A percentile compares a stretch with the other conserved stretches of the same genome.
These are phyloP conservation scores for Ophiostoma novo-ulmi DNA, from an alignment of 2,329 filamentous ascomycete genomes.

Conservation along the genomic window DNA sequence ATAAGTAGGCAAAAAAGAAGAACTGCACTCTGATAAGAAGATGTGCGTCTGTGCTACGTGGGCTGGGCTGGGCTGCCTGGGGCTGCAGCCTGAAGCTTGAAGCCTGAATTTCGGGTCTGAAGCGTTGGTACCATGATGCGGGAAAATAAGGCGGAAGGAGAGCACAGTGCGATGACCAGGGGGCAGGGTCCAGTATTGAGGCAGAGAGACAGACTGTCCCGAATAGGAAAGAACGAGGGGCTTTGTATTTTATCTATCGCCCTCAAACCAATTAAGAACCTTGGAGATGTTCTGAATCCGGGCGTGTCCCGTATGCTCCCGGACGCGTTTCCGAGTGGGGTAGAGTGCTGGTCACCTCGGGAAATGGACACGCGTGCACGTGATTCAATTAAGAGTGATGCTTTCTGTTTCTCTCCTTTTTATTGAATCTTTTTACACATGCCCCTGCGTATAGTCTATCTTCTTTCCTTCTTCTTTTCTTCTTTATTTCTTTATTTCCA, in stretches of 20 bases:
- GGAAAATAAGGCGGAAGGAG: not conserved
- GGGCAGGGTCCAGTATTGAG: not conserved
- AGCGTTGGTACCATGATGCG: not conserved
- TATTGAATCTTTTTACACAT: not conserved
- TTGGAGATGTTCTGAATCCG: slow-evolving; percentile 9
- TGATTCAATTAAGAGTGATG: not conserved
- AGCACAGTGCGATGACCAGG: not conserved
- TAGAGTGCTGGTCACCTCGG: not conserved
- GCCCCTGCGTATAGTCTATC: not conserved
- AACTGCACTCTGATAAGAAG: not conserved
- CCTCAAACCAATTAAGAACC: not conserved
- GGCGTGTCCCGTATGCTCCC: slow-evolving; percentile 10
- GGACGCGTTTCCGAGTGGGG: slow-evolving; percentile 14
- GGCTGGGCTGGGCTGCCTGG: not conserved
- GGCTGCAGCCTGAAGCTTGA: not conserved
- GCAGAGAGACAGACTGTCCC: not conserved
- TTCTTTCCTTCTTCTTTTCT: not conserved
- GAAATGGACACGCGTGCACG: not conserved
- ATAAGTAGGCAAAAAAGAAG: not conserved
- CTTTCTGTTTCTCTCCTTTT: not conserved
- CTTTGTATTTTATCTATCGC: not conserved
- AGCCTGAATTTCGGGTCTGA: not conserved
- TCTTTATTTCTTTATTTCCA: not conserved
- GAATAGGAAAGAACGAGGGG: slow-evolving; percentile 5
- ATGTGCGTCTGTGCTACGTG: not conserved